Evolutionary conservation across 78 protist species (phyloP).

Genomic region (Cavenderia fasciculata): DNA sequence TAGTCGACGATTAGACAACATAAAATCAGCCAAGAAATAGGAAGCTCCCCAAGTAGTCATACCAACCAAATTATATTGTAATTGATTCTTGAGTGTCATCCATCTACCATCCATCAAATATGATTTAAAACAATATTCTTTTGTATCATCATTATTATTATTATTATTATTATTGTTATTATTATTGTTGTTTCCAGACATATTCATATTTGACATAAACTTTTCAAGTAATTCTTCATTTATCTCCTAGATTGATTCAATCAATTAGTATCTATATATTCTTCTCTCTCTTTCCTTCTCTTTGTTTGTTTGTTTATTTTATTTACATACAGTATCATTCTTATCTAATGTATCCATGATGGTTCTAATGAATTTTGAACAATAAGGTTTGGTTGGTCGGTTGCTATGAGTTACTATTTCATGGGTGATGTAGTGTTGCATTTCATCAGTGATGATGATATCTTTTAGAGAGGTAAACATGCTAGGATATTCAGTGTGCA

Average conservation of each 20-base stretch:
- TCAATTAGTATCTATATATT: too few relatives aligned
- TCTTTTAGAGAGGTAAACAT: neutral
- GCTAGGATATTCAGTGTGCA: neutral
- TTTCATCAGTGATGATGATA: neutral
- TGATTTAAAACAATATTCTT: conserved; percentile 24
- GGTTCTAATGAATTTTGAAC: conserved; percentile 15
- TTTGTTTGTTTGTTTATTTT: too few relatives aligned
- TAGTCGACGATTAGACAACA: conserved; percentile 5
- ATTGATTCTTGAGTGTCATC: conserved; percentile 45
- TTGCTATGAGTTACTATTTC: neutral
- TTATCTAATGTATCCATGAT: conserved; percentile 18
- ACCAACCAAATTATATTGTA: conserved; percentile 50
- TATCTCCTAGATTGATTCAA: too few relatives aligned
- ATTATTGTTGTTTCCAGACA: neutral
- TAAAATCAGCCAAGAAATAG: conserved; percentile 41
- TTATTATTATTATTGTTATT: neutral
- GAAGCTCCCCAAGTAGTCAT: conserved; percentile 80
- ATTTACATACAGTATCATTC: too few relatives aligned
- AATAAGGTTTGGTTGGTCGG: conserved; percentile 28
- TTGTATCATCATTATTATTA: neutral
- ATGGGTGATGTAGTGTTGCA: conserved; percentile 13
- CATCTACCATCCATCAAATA: conserved; percentile 25
- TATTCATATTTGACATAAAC: neutral
- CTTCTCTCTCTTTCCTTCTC: too few relatives aligned
- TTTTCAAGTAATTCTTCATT: conserved; percentile 35